Evolutionary conservation across 768 basidiomycete genomes (phyloP), one percentile per base, ranked within the genome.

Genomic region (Pulveroboletus ravenelii): DNA sequence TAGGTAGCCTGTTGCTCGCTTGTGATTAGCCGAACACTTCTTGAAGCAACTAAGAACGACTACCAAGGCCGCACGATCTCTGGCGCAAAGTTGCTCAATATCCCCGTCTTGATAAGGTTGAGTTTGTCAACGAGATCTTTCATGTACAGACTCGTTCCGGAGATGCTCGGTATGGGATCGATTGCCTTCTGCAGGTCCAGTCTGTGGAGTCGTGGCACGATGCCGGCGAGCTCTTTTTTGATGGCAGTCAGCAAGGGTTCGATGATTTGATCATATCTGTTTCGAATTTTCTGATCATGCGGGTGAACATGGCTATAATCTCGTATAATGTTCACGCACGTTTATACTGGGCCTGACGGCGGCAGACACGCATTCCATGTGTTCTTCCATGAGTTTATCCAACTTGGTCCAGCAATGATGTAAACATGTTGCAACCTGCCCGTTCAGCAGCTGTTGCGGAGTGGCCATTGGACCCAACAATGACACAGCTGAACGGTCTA

Each of bases 201-300:
- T 6, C 87, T 81, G 68, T 98, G 95, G 27, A 99, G 74, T 46
- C 87, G 82, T 2, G 85, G 80, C 40, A 96, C 76, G 54, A 93
- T 88, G 1, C 84, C 78, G 32, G 82, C 76, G 31, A 93, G 72
- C 58, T 99, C 96, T 17, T 89, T 81, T 31, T 84, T 83, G 56
- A 98, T 81, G 4, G 87, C 80, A 3, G 73, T 68, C 34, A 82
- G 69, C 15, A 92, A 59, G 0, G 85, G 85, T 46, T 87, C 79
- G 6, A 81, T 69, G 20, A 89, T 70, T 6, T 72, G 72, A 40
- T 82, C 77, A 60, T 82, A 87, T 12, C 72, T 68, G 25, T 32
- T 39, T 50, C 41, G 41, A 32, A 63, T 62, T 63, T 65, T 63
- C 62, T 63, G 54, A 38, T 4, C 15, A 42, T 30, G 35, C 15